Evolutionary conservation across 1,139 yeast genomes (phyloP), one percentile per base, ranked within the genome.

Genomic region (Pichia sp.): DNA sequence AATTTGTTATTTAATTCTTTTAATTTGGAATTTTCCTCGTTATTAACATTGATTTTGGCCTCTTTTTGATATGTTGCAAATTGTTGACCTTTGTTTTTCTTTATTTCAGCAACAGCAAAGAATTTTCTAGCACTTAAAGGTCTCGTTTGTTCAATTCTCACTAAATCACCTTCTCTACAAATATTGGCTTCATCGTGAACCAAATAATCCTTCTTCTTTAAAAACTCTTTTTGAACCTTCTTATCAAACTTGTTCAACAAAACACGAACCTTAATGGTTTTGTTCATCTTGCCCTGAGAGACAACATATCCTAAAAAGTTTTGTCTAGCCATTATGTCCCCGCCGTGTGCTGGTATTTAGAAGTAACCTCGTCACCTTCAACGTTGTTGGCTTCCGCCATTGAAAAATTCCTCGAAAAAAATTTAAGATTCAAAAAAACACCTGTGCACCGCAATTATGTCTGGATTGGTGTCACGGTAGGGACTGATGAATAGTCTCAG

Each of bases 81-180:
- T 63, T 87, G 92, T 56, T 87, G 90, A 75, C 97, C 97, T 66
- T 84, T 81, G 60, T 86, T 82, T 61, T 75, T 81, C 68, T 87
- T 79, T 60, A 92, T 85, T 62, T 92, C 97, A 3, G 97, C 95
- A 50, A 92, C 80, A n/a, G 97, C 92, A 69, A 92, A 92, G 47
- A 76, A 77, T 65, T 92, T 92, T 52, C 83, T 72, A 33, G 92
- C 76, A 9, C 95, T 82, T 29, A 88, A 68, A 40, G 95, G 95
- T 49, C 96, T 83, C 38, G 90, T 85, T 45, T 90, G 78, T 65
- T 90, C 95, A 49, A 92, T 87, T 65, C 97, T 78, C 10, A 92
- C 98, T 51, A 92, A 71, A 67, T 92, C 98, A 43, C 98, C 98
- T 64, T 88, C 96, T 60, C 90, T 83, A 56, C 97, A 85, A 44